Percentiles rank a stretch among this genome's conserved stretches.
Evolutionary conservation across 345 rosid genomes (phyloP).

Genomic region (Leavenworthia alabamica): DNA sequence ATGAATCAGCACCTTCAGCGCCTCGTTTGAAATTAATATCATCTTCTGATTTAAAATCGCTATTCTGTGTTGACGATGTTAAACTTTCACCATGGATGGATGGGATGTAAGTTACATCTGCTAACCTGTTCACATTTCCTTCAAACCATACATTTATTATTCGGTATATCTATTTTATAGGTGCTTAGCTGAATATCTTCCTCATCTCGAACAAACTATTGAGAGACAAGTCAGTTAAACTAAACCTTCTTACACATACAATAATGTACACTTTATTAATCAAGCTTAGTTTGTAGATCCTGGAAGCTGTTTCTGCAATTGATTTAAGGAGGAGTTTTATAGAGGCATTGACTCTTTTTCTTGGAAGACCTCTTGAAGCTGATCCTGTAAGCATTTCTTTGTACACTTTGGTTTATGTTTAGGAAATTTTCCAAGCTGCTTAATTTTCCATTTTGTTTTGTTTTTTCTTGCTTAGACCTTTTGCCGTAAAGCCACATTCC

Average conservation of each 20-base stretch:
- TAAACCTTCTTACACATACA: not conserved
- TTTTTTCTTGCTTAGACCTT: constrained; percentile 55
- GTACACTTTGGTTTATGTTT: not conserved
- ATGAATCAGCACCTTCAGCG: constrained; percentile 57
- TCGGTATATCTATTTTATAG: constrained; percentile 33
- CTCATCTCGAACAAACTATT: constrained; percentile 80
- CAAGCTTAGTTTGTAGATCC: constrained; percentile 33
- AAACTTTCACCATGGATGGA: constrained; percentile 90
- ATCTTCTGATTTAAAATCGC: constrained; percentile 55
- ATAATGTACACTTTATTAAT: too few relatives aligned
- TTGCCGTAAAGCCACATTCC: constrained; percentile 67
- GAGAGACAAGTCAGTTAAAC: constrained; percentile 61
- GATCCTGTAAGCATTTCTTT: constrained; percentile 57
- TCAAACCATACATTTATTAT: not conserved
- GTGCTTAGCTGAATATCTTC: constrained; percentile 99
- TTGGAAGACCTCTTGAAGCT: constrained; percentile 92
- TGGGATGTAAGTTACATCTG: constrained; percentile 60
- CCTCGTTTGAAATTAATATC: constrained; percentile 80
- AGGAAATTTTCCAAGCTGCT: not conserved
- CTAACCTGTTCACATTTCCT: constrained; percentile 2
- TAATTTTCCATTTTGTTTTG: constrained; percentile 14
- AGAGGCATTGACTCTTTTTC: constrained; percentile 55
- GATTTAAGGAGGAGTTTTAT: constrained; percentile 64
- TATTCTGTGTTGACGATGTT: constrained; percentile 77
- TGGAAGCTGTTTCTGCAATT: constrained; percentile 69